Conservation (phyloP, 202 grass and related monocot species). For the Setaria viridis region DNA sequence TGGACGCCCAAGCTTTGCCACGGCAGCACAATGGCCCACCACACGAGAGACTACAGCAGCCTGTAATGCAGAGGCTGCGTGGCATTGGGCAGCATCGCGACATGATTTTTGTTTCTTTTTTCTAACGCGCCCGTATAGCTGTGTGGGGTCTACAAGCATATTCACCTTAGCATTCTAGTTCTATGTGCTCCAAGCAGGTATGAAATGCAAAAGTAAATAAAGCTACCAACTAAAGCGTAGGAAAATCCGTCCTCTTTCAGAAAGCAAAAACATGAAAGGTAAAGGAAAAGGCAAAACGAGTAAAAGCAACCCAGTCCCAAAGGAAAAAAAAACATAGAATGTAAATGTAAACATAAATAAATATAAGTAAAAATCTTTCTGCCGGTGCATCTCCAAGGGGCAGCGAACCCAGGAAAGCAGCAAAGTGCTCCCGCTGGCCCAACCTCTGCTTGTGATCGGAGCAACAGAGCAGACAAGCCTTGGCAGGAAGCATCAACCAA, state of each 20-base stretch:
- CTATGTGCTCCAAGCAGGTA: not conserved
- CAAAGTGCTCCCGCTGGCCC: not conserved
- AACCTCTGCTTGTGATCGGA: constrained; percentile 20
- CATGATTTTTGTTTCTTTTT: too few relatives aligned
- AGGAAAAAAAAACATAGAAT: not conserved
- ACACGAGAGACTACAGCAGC: too few relatives aligned
- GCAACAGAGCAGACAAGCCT: not conserved
- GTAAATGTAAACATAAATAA: not conserved
- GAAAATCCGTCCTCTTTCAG: not conserved
- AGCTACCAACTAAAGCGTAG: not conserved
- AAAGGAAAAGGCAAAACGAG: not conserved
- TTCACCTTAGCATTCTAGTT: not conserved
- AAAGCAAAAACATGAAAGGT: not conserved
- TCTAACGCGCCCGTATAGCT: not conserved
- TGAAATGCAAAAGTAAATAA: not conserved
- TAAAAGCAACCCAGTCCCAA: not conserved
- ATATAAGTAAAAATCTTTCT: not conserved
- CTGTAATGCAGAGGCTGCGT: not conserved
- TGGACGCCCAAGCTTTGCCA: not conserved
- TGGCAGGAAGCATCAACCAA: constrained; percentile 14
- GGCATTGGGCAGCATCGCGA: not conserved
- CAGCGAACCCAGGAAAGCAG: constrained; percentile 2
- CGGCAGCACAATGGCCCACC: not conserved
- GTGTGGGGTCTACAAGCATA: not conserved
- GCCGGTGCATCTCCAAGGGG: constrained; percentile 12